phyloP scores from a whole-genome alignment of 306 rosid genomes.

The Pyrus betulifolia region DNA sequence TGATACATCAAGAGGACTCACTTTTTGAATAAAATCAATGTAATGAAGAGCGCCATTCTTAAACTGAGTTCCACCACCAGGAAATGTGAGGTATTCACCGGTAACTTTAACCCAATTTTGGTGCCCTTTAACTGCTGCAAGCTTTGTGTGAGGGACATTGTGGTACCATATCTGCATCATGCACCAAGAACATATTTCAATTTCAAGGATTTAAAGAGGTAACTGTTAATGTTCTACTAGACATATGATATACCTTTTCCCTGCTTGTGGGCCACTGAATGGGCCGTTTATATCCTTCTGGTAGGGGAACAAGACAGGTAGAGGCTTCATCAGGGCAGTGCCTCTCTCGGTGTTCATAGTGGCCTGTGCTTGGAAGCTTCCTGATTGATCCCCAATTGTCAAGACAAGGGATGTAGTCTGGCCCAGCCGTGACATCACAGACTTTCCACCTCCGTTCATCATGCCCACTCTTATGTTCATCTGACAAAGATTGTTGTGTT shows the following conservation, averaged over 20 bases:
- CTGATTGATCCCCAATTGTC: slow-evolving; percentile 62
- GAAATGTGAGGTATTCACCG: slow-evolving; percentile 72
- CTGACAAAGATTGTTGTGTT: slow-evolving; percentile 17
- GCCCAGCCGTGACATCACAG: slow-evolving; percentile 63
- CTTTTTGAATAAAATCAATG: slow-evolving; percentile 74
- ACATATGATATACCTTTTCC: slow-evolving; percentile 45
- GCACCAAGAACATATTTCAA: slow-evolving; percentile 24
- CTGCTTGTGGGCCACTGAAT: slow-evolving; percentile 82
- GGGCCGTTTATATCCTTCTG: slow-evolving; percentile 57
- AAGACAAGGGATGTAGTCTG: slow-evolving; percentile 88
- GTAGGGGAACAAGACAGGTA: slow-evolving; percentile 75
- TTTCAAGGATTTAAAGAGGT: slow-evolving; percentile 6
- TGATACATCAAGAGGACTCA: slow-evolving; percentile 27
- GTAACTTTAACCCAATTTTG: slow-evolving; percentile 89
- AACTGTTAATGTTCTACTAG: background rate
- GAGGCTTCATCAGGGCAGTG: slow-evolving; percentile 70
- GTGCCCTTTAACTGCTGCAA: slow-evolving; percentile 71
- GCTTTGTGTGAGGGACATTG: slow-evolving; percentile 72
- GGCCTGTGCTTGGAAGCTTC: slow-evolving; percentile 46
- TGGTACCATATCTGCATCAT: slow-evolving; percentile 69
- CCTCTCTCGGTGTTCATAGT: slow-evolving; percentile 76
- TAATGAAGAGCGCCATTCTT: slow-evolving; percentile 78
- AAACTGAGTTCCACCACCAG: slow-evolving; percentile 95
- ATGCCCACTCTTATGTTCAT: slow-evolving; percentile 22
- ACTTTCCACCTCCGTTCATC: slow-evolving; percentile 68